Base-by-base conservation (phyloP, 805 yeast species). In the Cyberlindnera japonica region DNA sequence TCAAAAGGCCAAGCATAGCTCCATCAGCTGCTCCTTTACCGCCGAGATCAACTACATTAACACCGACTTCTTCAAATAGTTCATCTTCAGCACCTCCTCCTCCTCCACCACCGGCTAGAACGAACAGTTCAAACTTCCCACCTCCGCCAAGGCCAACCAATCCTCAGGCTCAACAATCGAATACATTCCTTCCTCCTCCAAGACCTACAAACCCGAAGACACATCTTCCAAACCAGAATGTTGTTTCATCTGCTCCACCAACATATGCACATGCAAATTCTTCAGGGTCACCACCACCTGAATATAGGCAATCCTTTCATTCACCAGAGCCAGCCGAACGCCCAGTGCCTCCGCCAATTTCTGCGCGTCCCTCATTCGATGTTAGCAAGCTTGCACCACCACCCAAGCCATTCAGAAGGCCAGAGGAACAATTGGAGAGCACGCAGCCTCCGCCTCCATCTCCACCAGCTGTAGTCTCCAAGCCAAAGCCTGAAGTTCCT, bases 51-150 rank as follows among this genome's bases (percentile, higher is more conserved):
- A 21, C 17, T 4, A 6, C 21, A 4, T 21, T 14, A 6, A 21
- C 18, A 6, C 18, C 28, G 7, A 12, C 20, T 5, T 10, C 27
- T 14, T 11, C 22, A 25, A 17, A 12, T 14, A 12, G 26, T 16
- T 6, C 17, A 12, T 2, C 35, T 10, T 23, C 16, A n/a, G 16
- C 31, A 7, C 44, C 37, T 2, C 44, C 45, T 8, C 30, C 24
- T 14, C 63, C 63, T 14, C 60, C 62, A 22, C 49, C 34, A 18
- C 56, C 50, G 21, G 36, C 48, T 14, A 48, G 43, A 21, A 46
- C 48, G 8, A n/a, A 27, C 17, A 33, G 36, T 8, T 39, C 33
- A 19, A 28, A 36, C 13, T 47, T 56, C 30, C 51, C 55, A 12
- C 55, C 60, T 10, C 58, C 62, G 12, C 58, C 61, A 21, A 51